A percentile compares a stretch with the other conserved stretches of the same genome.
Evolutionary conservation across 192 early-diverging fungal species (phyloP).

Genomic region (Linnemannia schmuckeri): DNA sequence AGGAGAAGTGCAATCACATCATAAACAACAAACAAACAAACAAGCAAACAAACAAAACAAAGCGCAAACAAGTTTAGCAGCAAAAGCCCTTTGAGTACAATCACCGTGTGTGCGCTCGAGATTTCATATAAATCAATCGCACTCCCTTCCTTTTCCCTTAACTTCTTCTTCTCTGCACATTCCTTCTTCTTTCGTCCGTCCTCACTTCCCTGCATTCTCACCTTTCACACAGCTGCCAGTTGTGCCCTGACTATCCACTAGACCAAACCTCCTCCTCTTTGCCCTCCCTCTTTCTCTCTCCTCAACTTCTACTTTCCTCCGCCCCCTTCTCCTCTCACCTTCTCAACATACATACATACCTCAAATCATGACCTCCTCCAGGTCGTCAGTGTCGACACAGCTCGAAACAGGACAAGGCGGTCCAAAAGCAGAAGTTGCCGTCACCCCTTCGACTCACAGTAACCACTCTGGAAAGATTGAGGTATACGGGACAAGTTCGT

Average conservation of each 20-base stretch:
- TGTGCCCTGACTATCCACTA: neutral
- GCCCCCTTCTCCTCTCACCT: neutral
- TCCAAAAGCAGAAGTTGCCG: neutral
- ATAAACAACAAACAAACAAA: neutral
- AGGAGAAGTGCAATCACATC: neutral
- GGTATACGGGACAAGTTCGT: neutral
- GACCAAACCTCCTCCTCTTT: neutral
- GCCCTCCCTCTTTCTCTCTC: neutral
- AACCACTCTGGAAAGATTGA: neutral
- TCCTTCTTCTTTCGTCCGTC: neutral
- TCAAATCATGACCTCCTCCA: conserved; percentile 31
- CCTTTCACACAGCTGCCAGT: neutral
- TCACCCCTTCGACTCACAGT: neutral
- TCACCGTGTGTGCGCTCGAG: neutral
- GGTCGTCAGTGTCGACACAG: conserved; percentile 36
- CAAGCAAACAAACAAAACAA: neutral
- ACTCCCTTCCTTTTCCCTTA: neutral
- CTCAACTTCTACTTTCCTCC: neutral
- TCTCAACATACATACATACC: neutral
- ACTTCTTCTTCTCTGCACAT: neutral
- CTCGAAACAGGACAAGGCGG: conserved; percentile 8
- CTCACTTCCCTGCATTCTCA: neutral
- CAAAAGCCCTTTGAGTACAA: neutral
- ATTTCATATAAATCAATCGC: neutral
- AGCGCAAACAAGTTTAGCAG: neutral